These are phyloP conservation scores for Psidium guajava DNA, from an alignment of 345 rosid genomes.

Conservation along the genomic window DNA sequence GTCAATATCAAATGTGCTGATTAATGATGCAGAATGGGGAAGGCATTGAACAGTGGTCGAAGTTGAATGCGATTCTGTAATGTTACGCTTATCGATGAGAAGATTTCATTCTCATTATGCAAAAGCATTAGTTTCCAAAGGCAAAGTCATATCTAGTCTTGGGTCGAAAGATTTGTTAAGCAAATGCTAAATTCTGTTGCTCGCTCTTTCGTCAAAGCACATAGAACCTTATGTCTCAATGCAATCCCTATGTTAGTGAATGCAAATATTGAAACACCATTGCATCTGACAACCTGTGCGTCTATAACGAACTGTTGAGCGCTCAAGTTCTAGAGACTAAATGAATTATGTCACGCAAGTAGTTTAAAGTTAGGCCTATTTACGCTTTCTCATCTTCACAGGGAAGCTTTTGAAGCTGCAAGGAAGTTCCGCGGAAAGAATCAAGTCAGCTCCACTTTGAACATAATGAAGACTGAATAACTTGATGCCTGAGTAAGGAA, in stretches of 20 bases:
- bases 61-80: no score
- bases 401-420: constrained; percentile 10
- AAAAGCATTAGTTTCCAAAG: no score
- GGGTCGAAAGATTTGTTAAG: background rate
- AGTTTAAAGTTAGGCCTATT: background rate
- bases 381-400: background rate
- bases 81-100: background rate
- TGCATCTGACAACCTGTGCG: background rate
- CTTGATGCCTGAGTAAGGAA: background rate
- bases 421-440: constrained; percentile 43
- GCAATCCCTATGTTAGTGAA: background rate
- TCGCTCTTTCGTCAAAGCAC: background rate
- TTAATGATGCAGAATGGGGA: background rate
- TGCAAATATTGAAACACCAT: background rate
- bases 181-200: background rate
- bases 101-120: background rate
- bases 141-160: no score
- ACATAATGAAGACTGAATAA: background rate
- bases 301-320: background rate
- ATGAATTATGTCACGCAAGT: background rate
- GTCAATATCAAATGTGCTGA: background rate
- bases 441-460: constrained; percentile 11
- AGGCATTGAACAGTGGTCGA: no score
- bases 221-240: background rate
- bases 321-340: background rate